Base-by-base conservation (phyloP, 768 basidiomycete species). In the Candolleomyces eurysporus region DNA sequence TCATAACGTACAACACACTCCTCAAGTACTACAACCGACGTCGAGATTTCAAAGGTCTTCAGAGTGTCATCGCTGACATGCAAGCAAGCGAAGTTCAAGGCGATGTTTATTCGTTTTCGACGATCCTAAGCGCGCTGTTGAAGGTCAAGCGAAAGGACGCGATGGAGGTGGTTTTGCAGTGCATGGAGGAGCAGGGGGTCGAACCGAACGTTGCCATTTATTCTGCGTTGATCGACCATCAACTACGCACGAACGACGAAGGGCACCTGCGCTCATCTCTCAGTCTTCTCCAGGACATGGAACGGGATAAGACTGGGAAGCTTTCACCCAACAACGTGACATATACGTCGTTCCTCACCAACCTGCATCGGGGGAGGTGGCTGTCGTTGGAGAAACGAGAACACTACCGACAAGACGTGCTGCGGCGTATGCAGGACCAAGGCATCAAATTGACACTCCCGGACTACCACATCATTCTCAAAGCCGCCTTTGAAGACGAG, bases 21-120 rank as follows among this genome's bases (percentile, higher is more conserved):
- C 75, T 98, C 55, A 79, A 79, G 13, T 85, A 89, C 66, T 84
- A 90, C 67, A 82, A 82, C 14, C 82, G 84, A 42, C 82, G 78
- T 53, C 79, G 80, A 31, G 84, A 95, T 70, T 81, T 92, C 67
- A 80, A 83, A 57, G 77, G 75, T 2, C 78, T 96, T 62, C 84
- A 86, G 3, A 64, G 72, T 17, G 71, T 86, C 22, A 73, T 98
- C 51, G 79, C 81, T 51, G 72, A 78, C 60, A 85, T 96, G 77
- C 72, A 77, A 26, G 69, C 77, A 14, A 78, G 74, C 1, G 79
- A 80, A 0, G 67, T 96, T 39, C 66, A 73, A 21, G 91, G 93
- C 7, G 92, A 98, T 70, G 84, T 91, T 11, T 86, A 88, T 73
- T 97, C 91, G 0, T 98, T 89, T 72, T 94, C 95, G 4, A 94